phyloP scores from a whole-genome alignment of 192 early-diverging fungal genomes.

The Coemansia biformis region DNA sequence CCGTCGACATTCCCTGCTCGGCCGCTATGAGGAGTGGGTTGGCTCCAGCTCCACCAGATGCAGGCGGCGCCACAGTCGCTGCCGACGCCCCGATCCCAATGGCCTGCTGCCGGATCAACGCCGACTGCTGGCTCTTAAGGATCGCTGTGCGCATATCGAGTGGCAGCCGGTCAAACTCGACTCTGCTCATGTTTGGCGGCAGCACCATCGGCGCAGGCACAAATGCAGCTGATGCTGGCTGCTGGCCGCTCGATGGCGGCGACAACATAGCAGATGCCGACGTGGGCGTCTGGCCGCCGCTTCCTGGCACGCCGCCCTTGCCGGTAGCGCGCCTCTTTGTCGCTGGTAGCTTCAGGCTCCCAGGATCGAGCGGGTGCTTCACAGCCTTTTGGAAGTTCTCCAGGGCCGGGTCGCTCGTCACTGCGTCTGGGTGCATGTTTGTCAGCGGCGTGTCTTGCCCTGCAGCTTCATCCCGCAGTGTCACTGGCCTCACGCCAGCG shows the following conservation, averaged over 20 bases:
- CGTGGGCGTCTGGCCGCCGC: not conserved
- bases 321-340: constrained; percentile 33
- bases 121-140: constrained; percentile 30
- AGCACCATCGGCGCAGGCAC: constrained; percentile 32
- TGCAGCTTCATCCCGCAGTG: not conserved
- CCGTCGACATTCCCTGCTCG: constrained; percentile 9
- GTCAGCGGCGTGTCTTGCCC: constrained; percentile 29
- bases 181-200: constrained; percentile 34
- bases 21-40: constrained; percentile 24
- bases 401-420: constrained; percentile 38
- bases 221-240: constrained; percentile 2
- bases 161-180: constrained; percentile 36
- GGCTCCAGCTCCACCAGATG: not conserved
- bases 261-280: not conserved
- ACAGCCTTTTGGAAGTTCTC: constrained; percentile 45
- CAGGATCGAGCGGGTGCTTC: constrained; percentile 45
- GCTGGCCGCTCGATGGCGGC: not conserved
- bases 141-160: constrained; percentile 21
- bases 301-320: constrained; percentile 2
- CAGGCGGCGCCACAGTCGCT: constrained; percentile 9
- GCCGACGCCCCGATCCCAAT: constrained; percentile 8
- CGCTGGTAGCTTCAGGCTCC: constrained; percentile 35
- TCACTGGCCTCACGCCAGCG: not conserved
- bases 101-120: constrained; percentile 32
- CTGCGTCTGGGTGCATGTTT: constrained; percentile 41